These are phyloP conservation scores for Ramularia collo-cygni DNA, from an alignment of 2,329 filamentous ascomycete genomes.

Conservation along the genomic window DNA sequence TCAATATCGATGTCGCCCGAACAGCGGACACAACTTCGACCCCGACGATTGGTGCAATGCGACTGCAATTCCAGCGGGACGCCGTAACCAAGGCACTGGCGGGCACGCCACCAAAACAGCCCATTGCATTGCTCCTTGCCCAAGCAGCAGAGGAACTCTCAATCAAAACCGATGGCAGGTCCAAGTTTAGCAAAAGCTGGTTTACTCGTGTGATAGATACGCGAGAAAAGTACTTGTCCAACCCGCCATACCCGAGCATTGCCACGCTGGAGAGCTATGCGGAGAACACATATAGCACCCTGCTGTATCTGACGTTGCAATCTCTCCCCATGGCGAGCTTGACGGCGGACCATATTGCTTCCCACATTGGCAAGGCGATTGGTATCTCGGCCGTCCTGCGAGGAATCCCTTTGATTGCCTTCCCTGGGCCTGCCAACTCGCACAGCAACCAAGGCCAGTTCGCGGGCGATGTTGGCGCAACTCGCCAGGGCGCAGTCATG, in stretches of 20 bases:
- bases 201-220: constrained; percentile 68
- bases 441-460: constrained; percentile 43
- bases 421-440: constrained; percentile 56
- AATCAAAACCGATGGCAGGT: constrained; percentile 39
- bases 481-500: constrained; percentile 60
- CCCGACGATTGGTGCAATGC: constrained; percentile 77
- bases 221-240: constrained; percentile 74
- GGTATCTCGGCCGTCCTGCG: constrained; percentile 83
- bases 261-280: constrained; percentile 76
- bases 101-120: constrained; percentile 76
- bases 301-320: constrained; percentile 82
- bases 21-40: constrained; percentile 87
- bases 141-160: constrained; percentile 58
- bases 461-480: constrained; percentile 34
- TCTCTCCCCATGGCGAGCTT: constrained; percentile 72
- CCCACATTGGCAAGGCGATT: constrained; percentile 88
- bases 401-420: constrained; percentile 81
- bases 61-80: constrained; percentile 93
- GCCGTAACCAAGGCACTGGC: constrained; percentile 70
- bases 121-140: constrained; percentile 77
- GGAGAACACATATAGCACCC: constrained; percentile 88
- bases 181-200: constrained; percentile 48
- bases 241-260: constrained; percentile 70
- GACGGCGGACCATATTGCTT: constrained; percentile 85
- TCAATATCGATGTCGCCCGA: constrained; percentile 87